Evolutionary conservation across 495 filamentous ascomycete species (phyloP).

Genomic region (Neurospora discreta): DNA sequence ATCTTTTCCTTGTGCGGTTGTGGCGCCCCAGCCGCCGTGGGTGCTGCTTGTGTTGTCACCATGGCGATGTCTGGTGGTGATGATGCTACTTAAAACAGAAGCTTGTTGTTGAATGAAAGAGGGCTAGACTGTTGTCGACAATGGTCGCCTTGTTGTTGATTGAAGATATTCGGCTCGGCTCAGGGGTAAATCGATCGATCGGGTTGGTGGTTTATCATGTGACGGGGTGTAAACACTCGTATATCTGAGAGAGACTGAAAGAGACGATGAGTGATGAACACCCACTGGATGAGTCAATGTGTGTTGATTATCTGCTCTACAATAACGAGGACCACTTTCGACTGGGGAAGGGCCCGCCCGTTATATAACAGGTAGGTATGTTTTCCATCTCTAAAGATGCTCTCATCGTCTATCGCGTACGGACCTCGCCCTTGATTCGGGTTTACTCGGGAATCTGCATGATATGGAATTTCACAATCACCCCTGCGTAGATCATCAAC

Average conservation of each 20-base stretch:
- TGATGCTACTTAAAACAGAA: background rate
- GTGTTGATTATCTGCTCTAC: background rate
- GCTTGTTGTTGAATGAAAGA: background rate
- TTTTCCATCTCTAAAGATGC: background rate
- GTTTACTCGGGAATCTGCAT: constrained; percentile 3
- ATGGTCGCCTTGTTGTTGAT: background rate
- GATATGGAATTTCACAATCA: background rate
- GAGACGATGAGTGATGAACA: background rate
- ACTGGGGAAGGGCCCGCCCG: background rate
- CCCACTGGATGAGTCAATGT: background rate
- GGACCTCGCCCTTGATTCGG: constrained; percentile 2
- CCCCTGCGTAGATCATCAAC: constrained; percentile 5
- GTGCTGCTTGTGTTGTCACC: background rate
- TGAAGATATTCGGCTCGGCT: background rate
- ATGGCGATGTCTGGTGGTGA: background rate
- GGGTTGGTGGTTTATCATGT: background rate
- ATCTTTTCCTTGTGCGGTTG: constrained; percentile 4
- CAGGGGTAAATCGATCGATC: background rate
- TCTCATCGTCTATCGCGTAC: background rate
- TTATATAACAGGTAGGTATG: background rate
- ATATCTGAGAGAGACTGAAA: background rate
- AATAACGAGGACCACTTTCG: background rate
- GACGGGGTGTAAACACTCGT: background rate
- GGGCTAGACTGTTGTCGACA: background rate
- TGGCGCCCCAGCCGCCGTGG: background rate